These are phyloP conservation scores for Phyllachora maydis DNA, from an alignment of 2,329 filamentous ascomycete genomes.

Conservation along the genomic window DNA sequence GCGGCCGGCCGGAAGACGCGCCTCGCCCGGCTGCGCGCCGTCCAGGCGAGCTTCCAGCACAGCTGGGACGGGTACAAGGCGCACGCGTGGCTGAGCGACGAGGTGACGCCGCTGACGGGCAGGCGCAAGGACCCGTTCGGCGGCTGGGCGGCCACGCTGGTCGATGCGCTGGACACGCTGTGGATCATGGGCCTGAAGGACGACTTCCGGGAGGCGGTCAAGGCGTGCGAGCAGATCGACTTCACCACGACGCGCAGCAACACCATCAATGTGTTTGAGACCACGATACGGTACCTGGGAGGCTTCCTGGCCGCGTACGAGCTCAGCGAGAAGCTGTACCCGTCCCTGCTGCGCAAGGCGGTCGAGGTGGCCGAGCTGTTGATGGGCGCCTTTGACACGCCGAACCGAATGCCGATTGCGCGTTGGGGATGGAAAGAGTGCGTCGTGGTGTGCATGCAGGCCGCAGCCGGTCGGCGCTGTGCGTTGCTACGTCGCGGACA, in stretches of 20 bases:
- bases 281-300: constrained; percentile 47
- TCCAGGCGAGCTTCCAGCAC: constrained; percentile 28
- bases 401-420: constrained; percentile 42
- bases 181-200: constrained; percentile 47
- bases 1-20: constrained; percentile 12
- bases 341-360: constrained; percentile 38
- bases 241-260: constrained; percentile 28
- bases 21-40: constrained; percentile 17
- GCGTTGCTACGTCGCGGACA: neutral
- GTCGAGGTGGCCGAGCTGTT: constrained; percentile 41
- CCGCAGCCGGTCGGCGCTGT: no score
- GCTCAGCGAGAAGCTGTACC: constrained; percentile 29
- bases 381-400: constrained; percentile 46
- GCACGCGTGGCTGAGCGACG: constrained; percentile 40
- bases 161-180: constrained; percentile 44
- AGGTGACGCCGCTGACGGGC: constrained; percentile 33
- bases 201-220: constrained; percentile 41
- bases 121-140: constrained; percentile 32
- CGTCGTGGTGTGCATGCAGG: constrained; percentile 2
- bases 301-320: constrained; percentile 47
- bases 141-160: constrained; percentile 43
- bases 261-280: constrained; percentile 46
- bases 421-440: constrained; percentile 32
- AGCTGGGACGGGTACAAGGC: constrained; percentile 39
- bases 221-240: constrained; percentile 33